Base-by-base conservation (phyloP, 1,284 basidiomycete genomes). In the Leccinum huronense region DNA sequence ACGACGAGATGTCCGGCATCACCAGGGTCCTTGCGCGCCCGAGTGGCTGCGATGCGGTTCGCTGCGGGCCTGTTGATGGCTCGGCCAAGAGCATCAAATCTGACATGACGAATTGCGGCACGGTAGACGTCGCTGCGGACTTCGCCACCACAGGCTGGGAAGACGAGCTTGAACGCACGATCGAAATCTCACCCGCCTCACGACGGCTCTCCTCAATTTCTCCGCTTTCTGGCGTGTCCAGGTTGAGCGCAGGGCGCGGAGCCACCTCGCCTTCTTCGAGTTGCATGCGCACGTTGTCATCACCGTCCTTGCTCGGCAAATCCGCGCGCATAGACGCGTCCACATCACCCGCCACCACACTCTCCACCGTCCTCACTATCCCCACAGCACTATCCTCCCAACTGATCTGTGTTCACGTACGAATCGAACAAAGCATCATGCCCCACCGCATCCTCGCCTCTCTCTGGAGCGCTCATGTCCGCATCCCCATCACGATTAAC, bases 1-100 rank as follows among this genome's bases (percentile, higher is more conserved):
- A 74, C 30, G 19, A 66, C 7, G 72, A 73, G n/a, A 72, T 65
- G 33, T 74, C 69, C 8, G 73, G 71, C 53, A 75, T 70, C 1
- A 57, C 54, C 6, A 74, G 3, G 42, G 38, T 30, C 13, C 64
- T 33, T 23, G 55, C 0, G 10, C 48, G 38, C 10, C n/a, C 31
- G 3, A 61, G 27, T 13, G 57, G 54, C 51, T 63, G 69, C 10
- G 65, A 60, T 4, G 53, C 30, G 6, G 64, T 38, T 11, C 45
- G 45, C 30, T 34, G 34, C 27, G 64, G 59, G n/a, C 61, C 60
- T 3, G 10, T 23, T n/a, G 59, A 57, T 2, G 56, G 40, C 7
- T 63, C 23, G 4, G 58, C 16, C 48, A 51, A 27, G 11, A 51
- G 23, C n/a, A 56, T 19, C 38, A 42, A 51, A 7, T 31, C 38